Conservation (phyloP, 208 protist species). For the Leishmania arabica region DNA sequence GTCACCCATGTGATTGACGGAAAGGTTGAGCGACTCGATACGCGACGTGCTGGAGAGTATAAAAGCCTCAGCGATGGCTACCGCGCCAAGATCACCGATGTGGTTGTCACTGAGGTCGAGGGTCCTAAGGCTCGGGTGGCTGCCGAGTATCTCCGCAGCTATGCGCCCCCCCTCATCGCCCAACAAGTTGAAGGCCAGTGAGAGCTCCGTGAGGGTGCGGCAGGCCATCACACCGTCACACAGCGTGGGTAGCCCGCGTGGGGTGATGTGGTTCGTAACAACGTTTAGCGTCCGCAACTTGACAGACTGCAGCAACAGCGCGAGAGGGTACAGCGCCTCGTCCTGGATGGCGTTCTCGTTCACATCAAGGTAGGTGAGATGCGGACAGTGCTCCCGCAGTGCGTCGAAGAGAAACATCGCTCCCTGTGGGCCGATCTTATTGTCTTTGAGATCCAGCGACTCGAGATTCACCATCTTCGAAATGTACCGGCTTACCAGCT, state of each 20-base stretch:
- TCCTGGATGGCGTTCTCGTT: constrained; percentile 88
- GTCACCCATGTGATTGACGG: constrained; percentile 80
- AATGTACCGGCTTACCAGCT: constrained; percentile 58
- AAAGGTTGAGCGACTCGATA: constrained; percentile 69
- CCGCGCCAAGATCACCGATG: constrained; percentile 73
- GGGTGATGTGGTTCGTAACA: constrained; percentile 81
- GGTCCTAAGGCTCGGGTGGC: constrained; percentile 50
- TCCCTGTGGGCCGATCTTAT: constrained; percentile 72
- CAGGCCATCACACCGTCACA: constrained; percentile 71
- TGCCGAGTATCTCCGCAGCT: constrained; percentile 51
- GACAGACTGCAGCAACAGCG: constrained; percentile 51
- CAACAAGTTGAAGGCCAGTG: constrained; percentile 80
- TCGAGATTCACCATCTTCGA: constrained; percentile 59
- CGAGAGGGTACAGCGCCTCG: constrained; percentile 61
- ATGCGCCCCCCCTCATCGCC: constrained; percentile 62
- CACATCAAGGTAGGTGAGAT: constrained; percentile 74
- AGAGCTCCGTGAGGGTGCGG: constrained; percentile 55
- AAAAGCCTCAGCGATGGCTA: constrained; percentile 60
- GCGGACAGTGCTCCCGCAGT: constrained; percentile 57
- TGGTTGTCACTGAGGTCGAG: constrained; percentile 87
- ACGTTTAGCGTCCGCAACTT: constrained; percentile 65
- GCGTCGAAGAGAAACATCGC: constrained; percentile 62
- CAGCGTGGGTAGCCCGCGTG: constrained; percentile 68
- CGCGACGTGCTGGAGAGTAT: constrained; percentile 49
- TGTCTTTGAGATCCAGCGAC: constrained; percentile 84